Conservation (phyloP, 2,329 filamentous ascomycete genomes). For the Microdochium paspali region DNA sequence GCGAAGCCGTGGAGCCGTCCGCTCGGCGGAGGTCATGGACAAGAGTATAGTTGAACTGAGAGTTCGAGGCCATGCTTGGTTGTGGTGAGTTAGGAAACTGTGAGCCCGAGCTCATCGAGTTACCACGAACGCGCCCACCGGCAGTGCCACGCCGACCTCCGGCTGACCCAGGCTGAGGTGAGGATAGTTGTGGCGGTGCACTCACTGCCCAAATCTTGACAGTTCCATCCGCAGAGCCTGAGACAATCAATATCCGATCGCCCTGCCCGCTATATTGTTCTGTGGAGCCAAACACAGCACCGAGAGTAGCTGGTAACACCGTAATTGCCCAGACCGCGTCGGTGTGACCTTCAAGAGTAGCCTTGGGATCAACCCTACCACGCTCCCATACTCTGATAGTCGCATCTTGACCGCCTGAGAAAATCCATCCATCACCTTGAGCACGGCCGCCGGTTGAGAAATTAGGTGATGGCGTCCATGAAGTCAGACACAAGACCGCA, state of each 20-base stretch:
- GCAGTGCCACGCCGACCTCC: constrained; percentile 43
- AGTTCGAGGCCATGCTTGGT: constrained; percentile 74
- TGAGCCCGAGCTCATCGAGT: constrained; percentile 90
- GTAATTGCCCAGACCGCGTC: constrained; percentile 96
- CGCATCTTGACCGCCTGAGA: constrained; percentile 90
- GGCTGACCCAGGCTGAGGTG: constrained; percentile 59
- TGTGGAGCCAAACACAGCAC: constrained; percentile 68
- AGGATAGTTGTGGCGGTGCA: constrained; percentile 75
- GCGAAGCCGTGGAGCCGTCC: constrained; percentile 58
- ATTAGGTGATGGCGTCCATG: constrained; percentile 78
- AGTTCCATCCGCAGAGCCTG: constrained; percentile 81
- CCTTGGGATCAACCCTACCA: constrained; percentile 88
- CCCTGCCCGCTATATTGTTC: constrained; percentile 62
- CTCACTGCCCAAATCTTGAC: constrained; percentile 94
- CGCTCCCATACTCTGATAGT: constrained; percentile 94
- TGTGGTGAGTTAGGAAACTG: constrained; percentile 87
- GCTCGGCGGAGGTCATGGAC: constrained; percentile 75
- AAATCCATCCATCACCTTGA: constrained; percentile 93
- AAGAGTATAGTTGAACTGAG: constrained; percentile 79
- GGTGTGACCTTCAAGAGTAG: constrained; percentile 85
- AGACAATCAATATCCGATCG: constrained; percentile 83
- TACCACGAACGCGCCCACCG: constrained; percentile 70
- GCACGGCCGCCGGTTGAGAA: constrained; percentile 84
- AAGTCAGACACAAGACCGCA: constrained; percentile 75
- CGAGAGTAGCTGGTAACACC: constrained; percentile 76